Evolutionary conservation across 225 moss, liverwort and hornwort genomes (phyloP), one percentile per base, ranked within the genome.

Genomic region (Sphagnum tenellum): DNA sequence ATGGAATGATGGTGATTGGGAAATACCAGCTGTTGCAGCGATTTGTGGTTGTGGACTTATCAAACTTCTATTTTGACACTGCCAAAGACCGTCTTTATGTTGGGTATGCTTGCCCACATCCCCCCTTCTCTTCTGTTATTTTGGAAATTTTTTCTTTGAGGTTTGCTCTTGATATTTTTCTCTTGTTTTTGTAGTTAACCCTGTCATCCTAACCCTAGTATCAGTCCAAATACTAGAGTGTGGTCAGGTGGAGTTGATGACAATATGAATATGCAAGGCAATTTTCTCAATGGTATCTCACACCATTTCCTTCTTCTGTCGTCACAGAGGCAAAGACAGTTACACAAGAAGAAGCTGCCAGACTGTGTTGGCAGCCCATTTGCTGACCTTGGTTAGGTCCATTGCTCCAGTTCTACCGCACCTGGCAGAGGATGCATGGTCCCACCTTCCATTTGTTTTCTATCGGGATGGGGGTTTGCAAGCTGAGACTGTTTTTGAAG

Each of bases 361-460:
- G 75, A 93, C 90, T 48, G 93, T 98, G 44, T 81, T 98, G 64
- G 90, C 87, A 46, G 89, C 92, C 46, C 89, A 93, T 46, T 70
- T 98, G 5, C 73, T 98, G 12, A 85, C 85, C 68, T 80, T 98
- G 67, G 86, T 90, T 61, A 90, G 93, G 44, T 85, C 77, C 61
- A 90, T 90, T 70, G 93, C 96, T 49, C 96, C 96, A 55, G 84
- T 98, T 73, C 67, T 98, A 56, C 93, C 96, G 53, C 96, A 98
- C 65, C 82, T 93, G 90, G 92, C 96, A 12, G 96, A 98, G 71
- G 96, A 98, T 76, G 93, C 82, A 56, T 98, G 96, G 96, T 85
- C 88, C 57, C 88, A 90, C 52, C 75, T 98, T 54, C 92, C 96
- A n/a, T 93, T 92, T 64, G 9, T 78, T 11, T 85, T 77, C 64